Conservation (phyloP, 345 rosid species). For the Nephelium lappaceum region DNA sequence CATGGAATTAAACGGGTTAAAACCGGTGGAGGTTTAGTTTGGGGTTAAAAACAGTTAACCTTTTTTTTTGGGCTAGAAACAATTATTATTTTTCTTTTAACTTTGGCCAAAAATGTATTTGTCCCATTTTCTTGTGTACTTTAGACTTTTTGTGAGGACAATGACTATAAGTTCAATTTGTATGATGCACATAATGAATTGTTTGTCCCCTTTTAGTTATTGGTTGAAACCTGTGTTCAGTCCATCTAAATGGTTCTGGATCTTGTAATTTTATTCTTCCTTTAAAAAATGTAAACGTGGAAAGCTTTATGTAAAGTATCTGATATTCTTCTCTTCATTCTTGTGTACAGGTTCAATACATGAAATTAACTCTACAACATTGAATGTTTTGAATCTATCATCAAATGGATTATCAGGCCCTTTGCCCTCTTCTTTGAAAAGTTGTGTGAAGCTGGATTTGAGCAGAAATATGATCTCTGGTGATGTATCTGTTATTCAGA, state of each 20-base stretch:
- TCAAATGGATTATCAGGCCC: conserved; percentile 71
- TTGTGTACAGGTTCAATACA: conserved; percentile 61
- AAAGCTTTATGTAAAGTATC: neutral
- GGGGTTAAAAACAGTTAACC: no score
- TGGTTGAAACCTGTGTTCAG: conserved; percentile 1
- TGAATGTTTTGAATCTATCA: conserved; percentile 74
- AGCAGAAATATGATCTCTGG: conserved; percentile 75
- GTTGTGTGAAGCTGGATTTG: conserved; percentile 59
- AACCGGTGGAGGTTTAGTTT: no score
- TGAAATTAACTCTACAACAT: conserved; percentile 59
- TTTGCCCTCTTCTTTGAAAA: conserved; percentile 53
- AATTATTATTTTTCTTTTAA: no score
- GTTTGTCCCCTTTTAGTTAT: neutral
- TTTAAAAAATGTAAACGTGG: neutral
- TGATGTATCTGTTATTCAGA: conserved; percentile 53
- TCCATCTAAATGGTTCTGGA: neutral
- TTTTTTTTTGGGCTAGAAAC: no score
- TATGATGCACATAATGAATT: neutral
- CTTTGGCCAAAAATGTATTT: no score
- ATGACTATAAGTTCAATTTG: neutral
- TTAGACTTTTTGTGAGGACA: neutral
- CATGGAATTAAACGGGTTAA: no score
- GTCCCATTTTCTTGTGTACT: no score
- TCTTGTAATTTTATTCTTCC: neutral
- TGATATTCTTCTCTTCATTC: conserved; percentile 23